A percentile compares a stretch with the other conserved stretches of the same genome.
Conservation (phyloP, 2,329 filamentous ascomycete genomes). For the Botrytis byssoidea region DNA sequence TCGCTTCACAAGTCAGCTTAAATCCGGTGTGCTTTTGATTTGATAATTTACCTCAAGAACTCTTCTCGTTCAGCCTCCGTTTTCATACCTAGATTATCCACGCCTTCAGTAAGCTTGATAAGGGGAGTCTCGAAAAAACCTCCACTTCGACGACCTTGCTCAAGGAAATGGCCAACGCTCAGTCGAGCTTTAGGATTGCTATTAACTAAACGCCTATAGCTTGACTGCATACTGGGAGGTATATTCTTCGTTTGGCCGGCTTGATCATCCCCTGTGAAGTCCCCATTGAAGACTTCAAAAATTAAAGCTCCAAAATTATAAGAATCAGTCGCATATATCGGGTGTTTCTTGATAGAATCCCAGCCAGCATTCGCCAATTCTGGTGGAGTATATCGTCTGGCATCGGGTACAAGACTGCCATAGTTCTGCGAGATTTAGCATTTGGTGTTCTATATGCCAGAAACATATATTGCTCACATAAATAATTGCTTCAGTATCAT, state of each 20-base stretch:
- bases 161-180: slow-evolving; percentile 80
- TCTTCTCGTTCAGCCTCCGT: slow-evolving; percentile 77
- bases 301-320: slow-evolving; percentile 83
- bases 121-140: slow-evolving; percentile 92
- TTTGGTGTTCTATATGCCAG: not conserved
- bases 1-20: slow-evolving; percentile 48
- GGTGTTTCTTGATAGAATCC: slow-evolving; percentile 83
- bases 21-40: not conserved
- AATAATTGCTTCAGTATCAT: slow-evolving; percentile 91
- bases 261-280: slow-evolving; percentile 73
- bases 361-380: slow-evolving; percentile 86
- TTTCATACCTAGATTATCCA: slow-evolving; percentile 91
- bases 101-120: slow-evolving; percentile 87
- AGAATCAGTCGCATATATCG: slow-evolving; percentile 78
- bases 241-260: slow-evolving; percentile 82
- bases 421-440: slow-evolving; percentile 60
- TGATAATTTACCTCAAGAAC: slow-evolving; percentile 65
- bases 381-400: slow-evolving; percentile 79
- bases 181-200: slow-evolving; percentile 85
- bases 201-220: slow-evolving; percentile 86
- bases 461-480: slow-evolving; percentile 54
- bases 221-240: slow-evolving; percentile 82
- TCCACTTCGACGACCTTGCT: slow-evolving; percentile 78
- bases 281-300: slow-evolving; percentile 88
- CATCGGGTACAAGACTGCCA: slow-evolving; percentile 83